A percentile compares a stretch with the other conserved stretches of the same genome.
Conservation (phyloP, 2,329 filamentous ascomycete genomes). For the Teratosphaeria destructans region DNA sequence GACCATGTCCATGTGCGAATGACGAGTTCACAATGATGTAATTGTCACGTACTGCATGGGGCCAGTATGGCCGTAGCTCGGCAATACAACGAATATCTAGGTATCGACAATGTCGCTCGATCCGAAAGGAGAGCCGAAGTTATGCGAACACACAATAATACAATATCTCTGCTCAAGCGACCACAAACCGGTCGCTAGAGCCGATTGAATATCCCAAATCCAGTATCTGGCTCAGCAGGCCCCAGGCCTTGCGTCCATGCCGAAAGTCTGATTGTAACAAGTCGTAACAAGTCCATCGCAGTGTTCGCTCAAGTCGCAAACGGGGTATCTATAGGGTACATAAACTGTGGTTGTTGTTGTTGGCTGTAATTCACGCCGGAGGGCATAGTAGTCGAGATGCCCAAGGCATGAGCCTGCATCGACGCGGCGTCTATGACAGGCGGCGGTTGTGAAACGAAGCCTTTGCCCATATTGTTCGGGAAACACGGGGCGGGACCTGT, state of each 20-base stretch:
- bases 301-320: background rate
- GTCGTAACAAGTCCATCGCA: background rate
- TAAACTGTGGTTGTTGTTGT: background rate
- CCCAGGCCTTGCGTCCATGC: background rate
- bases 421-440: background rate
- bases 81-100: background rate
- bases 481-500: background rate
- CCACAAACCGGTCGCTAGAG: background rate
- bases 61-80: background rate
- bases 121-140: background rate
- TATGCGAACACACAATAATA: background rate
- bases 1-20: no score
- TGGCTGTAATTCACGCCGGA: background rate
- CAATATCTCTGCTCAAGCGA: background rate
- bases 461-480: background rate
- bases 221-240: background rate
- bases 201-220: background rate
- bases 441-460: background rate
- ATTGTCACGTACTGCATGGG: background rate
- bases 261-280: no score
- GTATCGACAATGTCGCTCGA: background rate
- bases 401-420: background rate
- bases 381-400: background rate
- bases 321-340: slow-evolving; percentile 2
- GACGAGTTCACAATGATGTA: background rate